phyloP scores from a whole-genome alignment of 352 stramenopile species.

The Phytopythium ostracodes region DNA sequence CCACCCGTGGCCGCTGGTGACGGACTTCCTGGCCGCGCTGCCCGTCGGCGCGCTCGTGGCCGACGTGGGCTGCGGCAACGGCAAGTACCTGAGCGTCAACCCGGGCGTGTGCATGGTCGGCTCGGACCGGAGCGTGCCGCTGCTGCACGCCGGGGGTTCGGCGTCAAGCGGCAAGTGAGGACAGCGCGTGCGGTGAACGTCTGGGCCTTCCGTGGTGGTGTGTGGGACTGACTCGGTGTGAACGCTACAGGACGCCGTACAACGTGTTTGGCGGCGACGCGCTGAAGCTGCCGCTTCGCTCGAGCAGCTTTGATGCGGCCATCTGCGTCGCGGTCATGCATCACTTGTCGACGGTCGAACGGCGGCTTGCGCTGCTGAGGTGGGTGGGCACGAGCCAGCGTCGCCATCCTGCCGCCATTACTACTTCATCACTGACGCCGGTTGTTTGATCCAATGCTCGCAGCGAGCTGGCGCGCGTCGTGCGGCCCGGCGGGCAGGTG shows the following conservation, averaged over 20 bases:
- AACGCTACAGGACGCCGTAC: constrained; percentile 25
- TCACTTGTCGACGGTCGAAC: constrained; percentile 76
- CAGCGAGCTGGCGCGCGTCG: constrained; percentile 67
- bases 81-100: constrained; percentile 77
- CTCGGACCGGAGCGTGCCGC: constrained; percentile 67
- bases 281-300: constrained; percentile 56
- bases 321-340: constrained; percentile 82
- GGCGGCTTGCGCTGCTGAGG: constrained; percentile 65
- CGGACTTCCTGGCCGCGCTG: constrained; percentile 46
- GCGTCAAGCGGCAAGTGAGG: background rate
- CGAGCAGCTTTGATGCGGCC: constrained; percentile 61
- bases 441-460: background rate
- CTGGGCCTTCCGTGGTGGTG: no score
- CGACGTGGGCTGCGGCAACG: constrained; percentile 80
- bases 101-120: constrained; percentile 59
- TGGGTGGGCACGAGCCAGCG: constrained; percentile 10
- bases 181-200: background rate
- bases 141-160: constrained; percentile 46
- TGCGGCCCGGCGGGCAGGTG: constrained; percentile 49
- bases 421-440: background rate
- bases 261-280: constrained; percentile 71
- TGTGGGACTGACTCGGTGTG: no score
- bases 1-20: constrained; percentile 75
- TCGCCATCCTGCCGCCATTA: background rate
- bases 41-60: constrained; percentile 52